Base-by-base conservation (phyloP, 129 eudicot species). In the Glebionis coronaria region DNA sequence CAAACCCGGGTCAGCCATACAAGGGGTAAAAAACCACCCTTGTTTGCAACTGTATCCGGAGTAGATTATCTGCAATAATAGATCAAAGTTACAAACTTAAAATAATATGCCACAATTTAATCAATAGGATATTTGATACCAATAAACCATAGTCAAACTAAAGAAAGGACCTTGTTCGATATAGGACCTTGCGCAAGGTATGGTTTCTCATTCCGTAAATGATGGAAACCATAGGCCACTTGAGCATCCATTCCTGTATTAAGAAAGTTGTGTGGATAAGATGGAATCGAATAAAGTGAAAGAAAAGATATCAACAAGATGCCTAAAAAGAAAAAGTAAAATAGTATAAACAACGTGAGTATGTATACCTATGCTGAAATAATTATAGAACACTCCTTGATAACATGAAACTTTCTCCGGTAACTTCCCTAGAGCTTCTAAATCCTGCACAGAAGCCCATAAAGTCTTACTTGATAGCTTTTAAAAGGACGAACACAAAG, bases 11-110 rank as follows among this genome's bases (percentile, higher is more conserved):
- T 84, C 83, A 65, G 95, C 78, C 35, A 67, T 82, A 76, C 98
- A 93, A 67, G 98, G 98, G 10, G 98, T 93, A 78, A 82, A 84
- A 79, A 93, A 93, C 98, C 98, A 93, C 11, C 98, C 98, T 82
- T 93, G 98, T 61, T 64, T 83, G 83, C 98, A 93, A 72, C 95
- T 93, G 52, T 88, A 93, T 50, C 98, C 88, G 21, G 97, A 86
- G 68, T 93, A 93, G 16, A 93, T 93, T 35, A 93, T 56, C 98
- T 93, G 82, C 72, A 40, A 44, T 45, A 44, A 53, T 44, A 58
- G 14, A 68, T 12, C 5, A 46, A n/a, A 19, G 20, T 25, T 66
- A 65, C 16, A 40, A 44, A 46, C 6, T 15, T 8, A 11, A 31
- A 51, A 63, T 23, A 23, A 53, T 52, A 25, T 40, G 4, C 19